Evolutionary conservation across 306 rosid genomes (phyloP).

Genomic region (Acacia acuminata): DNA sequence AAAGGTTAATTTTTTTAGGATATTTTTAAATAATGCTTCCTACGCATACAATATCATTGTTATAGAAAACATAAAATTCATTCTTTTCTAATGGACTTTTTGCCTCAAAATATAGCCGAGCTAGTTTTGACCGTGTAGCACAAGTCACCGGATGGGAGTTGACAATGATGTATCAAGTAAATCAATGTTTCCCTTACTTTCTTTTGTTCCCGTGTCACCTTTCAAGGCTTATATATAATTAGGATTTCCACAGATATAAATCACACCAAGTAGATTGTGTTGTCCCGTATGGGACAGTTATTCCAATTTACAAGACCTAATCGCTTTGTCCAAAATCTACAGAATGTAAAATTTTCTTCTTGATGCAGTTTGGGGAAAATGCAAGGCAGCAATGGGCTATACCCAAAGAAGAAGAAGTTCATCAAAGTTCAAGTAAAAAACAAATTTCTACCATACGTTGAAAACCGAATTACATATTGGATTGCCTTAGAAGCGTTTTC

Average conservation of each 20-base stretch:
- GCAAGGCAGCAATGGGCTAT: constrained; percentile 15
- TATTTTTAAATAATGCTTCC: no score
- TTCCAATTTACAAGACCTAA: background rate
- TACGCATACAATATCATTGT: no score
- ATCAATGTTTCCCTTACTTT: background rate
- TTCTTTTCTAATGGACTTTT: no score
- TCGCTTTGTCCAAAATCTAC: background rate
- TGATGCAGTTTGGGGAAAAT: constrained; percentile 12
- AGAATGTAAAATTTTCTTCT: background rate
- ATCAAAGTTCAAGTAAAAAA: constrained; percentile 2
- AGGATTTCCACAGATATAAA: background rate
- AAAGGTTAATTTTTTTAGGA: no score
- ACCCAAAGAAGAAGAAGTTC: constrained; percentile 20
- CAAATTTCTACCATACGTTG: constrained; percentile 37
- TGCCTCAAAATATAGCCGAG: background rate
- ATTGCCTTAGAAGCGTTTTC: constrained; percentile 38
- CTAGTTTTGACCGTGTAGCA: background rate
- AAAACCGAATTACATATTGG: constrained; percentile 51
- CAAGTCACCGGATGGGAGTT: no score
- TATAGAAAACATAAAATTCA: no score
- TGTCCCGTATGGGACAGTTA: no score
- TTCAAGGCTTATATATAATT: background rate
- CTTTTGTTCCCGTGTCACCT: background rate
- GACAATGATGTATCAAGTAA: no score
- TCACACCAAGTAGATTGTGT: background rate